Evolutionary conservation across 106 monocot genomes (phyloP), one percentile per base, ranked within the genome.

Genomic region (Allium cepa): DNA sequence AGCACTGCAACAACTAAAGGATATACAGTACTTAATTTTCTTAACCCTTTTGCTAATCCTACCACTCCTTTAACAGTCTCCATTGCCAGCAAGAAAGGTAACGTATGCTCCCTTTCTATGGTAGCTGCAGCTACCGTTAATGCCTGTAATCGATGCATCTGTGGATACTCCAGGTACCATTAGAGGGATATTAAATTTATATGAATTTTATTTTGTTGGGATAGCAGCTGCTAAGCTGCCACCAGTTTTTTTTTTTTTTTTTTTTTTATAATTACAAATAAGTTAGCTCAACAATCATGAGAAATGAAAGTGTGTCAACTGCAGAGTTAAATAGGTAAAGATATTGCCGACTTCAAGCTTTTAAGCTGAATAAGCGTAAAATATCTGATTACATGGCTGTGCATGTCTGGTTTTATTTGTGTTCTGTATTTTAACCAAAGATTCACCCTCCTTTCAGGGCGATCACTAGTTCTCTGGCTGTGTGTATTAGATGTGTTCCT

Each of bases 1-100:
- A 71, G 75, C 52, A 75, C 49, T 1, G 75, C 80, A 13, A 75
- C 80, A 1, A 80, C 62, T 7, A 80, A 46, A 17, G 74, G 66
- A 56, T 75, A 64, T 11, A 70, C 75, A 53, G 60, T 75, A 60
- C 26, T 70, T 46, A 67, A 71, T 59, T 71, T 74, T 50, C 75
- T 57, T 51, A 80, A 64, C 15, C 80, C 80, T 71, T 80, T 80
- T 36, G 80, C 80, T 59, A 80, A 22, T 62, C 80, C 80, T 16
- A 80, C 75, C 47, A 71, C 80, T 9, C 80, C 75, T 17, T 75
- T 80, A 59, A 70, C 70, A 80, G 53, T 80, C 80, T 10, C 80
- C 80, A 50, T 26, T 62, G 8, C 80, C 80, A 15, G 75, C 80
- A 8, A 80, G 70, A 62, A 80, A 80, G n/a, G 80, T 80, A 51